Conservation (phyloP, 495 filamentous ascomycete genomes). For the Podospora fimiseda region DNA sequence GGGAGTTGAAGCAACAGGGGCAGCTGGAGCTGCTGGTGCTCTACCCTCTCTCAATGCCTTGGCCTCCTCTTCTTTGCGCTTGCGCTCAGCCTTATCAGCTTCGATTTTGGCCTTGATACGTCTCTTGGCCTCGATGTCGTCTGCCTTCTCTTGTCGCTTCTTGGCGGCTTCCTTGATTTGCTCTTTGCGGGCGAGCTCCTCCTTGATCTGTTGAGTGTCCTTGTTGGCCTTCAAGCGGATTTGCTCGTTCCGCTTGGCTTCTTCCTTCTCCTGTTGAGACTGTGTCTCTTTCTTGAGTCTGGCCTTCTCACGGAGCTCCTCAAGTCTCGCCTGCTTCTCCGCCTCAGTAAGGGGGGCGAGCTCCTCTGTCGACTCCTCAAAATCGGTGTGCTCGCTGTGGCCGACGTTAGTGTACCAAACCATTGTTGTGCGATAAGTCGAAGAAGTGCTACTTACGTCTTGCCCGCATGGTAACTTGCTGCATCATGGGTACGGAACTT, state of each 20-base stretch:
- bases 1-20: constrained; percentile 29
- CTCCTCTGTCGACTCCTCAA: constrained; percentile 87
- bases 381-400: constrained; percentile 72
- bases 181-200: constrained; percentile 80
- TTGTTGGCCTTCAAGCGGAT: constrained; percentile 79
- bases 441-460: constrained; percentile 51
- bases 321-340: constrained; percentile 73
- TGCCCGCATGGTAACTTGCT: constrained; percentile 85
- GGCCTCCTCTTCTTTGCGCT: constrained; percentile 72
- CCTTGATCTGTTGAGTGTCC: constrained; percentile 71
- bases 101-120: constrained; percentile 87
- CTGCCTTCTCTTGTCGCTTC: constrained; percentile 79
- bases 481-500: constrained; percentile 73
- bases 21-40: constrained; percentile 44
- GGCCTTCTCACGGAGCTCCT: constrained; percentile 65
- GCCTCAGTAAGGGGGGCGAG: constrained; percentile 86
- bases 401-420: not conserved
- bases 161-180: constrained; percentile 79
- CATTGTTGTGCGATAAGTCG: not conserved
- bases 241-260: constrained; percentile 90
- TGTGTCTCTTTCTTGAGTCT: constrained; percentile 67
- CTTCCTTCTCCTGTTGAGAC: constrained; percentile 68
- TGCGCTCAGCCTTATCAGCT: constrained; percentile 80
- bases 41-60: constrained; percentile 77
- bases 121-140: constrained; percentile 80